Evolutionary conservation across 169 alveolate genomes (phyloP).

Genomic region (Amoebophrya sp.): DNA sequence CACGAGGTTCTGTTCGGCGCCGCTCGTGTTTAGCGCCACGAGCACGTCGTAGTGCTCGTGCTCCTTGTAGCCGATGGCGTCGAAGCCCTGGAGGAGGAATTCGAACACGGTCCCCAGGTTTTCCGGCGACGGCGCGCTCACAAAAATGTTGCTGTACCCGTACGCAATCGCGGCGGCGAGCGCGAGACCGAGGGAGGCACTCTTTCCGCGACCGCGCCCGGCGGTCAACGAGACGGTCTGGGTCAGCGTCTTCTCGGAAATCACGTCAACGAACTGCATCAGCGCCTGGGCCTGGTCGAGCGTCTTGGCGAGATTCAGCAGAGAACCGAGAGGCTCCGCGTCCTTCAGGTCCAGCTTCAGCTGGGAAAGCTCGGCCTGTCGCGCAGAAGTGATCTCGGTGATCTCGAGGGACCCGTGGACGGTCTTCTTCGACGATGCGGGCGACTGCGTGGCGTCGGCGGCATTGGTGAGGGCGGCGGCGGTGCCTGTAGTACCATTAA

Average conservation of each 20-base stretch:
- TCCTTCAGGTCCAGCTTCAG: not conserved
- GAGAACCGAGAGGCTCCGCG: not conserved
- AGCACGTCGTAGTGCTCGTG: constrained; percentile 24
- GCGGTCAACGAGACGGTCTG: constrained; percentile 85
- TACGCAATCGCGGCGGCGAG: constrained; percentile 50
- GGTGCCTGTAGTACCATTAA: no score
- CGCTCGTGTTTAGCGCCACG: not conserved
- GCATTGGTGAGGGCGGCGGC: no score
- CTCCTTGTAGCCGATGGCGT: constrained; percentile 28
- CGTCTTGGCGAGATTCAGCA: not conserved
- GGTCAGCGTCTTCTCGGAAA: constrained; percentile 22
- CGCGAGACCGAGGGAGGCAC: constrained; percentile 83
- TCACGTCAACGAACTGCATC: constrained; percentile 27
- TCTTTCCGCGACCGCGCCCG: constrained; percentile 99
- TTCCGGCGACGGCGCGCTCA: constrained; percentile 98
- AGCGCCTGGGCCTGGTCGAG: constrained; percentile 24
- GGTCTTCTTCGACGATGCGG: no score
- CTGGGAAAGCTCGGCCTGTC: not conserved
- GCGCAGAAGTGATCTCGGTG: not conserved
- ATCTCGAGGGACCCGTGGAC: not conserved
- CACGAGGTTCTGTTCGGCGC: not conserved
- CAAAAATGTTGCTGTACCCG: constrained; percentile 83
- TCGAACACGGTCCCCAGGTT: constrained; percentile 91
- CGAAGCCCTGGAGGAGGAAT: constrained; percentile 73
- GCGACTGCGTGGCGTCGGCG: no score